These are phyloP conservation scores for Blastomyces silverae DNA, from an alignment of 2,329 filamentous ascomycete species.

Conservation along the genomic window DNA sequence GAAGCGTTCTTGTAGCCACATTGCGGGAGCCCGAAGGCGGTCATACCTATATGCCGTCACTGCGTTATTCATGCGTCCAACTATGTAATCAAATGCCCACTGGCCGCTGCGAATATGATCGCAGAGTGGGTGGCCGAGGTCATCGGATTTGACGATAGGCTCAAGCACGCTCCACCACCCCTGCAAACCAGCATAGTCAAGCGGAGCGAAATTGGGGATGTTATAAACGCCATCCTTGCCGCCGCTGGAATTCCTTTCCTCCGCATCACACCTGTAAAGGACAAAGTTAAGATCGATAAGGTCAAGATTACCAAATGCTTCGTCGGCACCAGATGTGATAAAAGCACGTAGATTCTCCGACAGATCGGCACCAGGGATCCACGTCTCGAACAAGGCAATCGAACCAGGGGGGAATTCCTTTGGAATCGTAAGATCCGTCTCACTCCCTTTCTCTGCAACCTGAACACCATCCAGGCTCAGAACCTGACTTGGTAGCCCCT, in stretches of 20 bases:
- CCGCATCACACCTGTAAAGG: slow-evolving; percentile 83
- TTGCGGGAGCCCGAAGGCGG: slow-evolving; percentile 57
- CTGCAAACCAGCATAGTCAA: slow-evolving; percentile 94
- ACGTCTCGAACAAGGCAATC: slow-evolving; percentile 92
- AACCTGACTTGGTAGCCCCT: slow-evolving; percentile 77
- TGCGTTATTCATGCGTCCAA: slow-evolving; percentile 67
- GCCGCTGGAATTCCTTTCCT: slow-evolving; percentile 71
- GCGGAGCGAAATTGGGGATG: slow-evolving; percentile 72
- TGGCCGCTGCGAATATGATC: slow-evolving; percentile 85
- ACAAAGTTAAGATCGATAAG: slow-evolving; percentile 85
- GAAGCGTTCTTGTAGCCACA: slow-evolving; percentile 78
- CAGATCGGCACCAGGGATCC: slow-evolving; percentile 83
- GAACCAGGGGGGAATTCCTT: slow-evolving; percentile 86
- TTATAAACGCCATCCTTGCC: slow-evolving; percentile 82
- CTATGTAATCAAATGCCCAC: slow-evolving; percentile 86
- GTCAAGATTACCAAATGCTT: slow-evolving; percentile 67
- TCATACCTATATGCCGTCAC: slow-evolving; percentile 57
- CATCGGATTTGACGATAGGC: slow-evolving; percentile 76
- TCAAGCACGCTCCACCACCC: slow-evolving; percentile 95
- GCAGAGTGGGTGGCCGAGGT: slow-evolving; percentile 87
- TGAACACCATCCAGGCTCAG: slow-evolving; percentile 65
- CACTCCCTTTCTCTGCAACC: slow-evolving; percentile 63
- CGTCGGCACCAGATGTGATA: slow-evolving; percentile 71
- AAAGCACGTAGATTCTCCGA: slow-evolving; percentile 76
- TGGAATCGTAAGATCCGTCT: slow-evolving; percentile 72